Evolutionary conservation across 2,329 filamentous ascomycete species (phyloP).

Genomic region (Trichoderma arundinaceum): DNA sequence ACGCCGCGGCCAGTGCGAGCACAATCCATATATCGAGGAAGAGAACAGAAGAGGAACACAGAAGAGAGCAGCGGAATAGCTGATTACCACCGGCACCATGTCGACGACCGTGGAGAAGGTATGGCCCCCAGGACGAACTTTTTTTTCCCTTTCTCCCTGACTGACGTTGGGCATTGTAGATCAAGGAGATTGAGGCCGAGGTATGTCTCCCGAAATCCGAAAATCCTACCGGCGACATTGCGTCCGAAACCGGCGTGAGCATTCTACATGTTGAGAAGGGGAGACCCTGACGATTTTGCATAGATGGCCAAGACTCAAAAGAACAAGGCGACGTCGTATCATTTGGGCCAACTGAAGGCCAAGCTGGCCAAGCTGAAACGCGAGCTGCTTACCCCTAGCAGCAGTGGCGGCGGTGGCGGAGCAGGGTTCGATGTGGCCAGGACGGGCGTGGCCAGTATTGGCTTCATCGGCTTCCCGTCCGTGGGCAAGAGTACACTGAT

Average conservation of each 20-base stretch:
- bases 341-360: conserved; percentile 95
- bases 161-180: conserved; percentile 58
- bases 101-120: conserved; percentile 98
- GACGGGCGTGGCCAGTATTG: conserved; percentile 95
- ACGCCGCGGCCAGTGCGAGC: background rate
- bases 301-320: conserved; percentile 97
- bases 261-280: background rate
- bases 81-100: conserved; percentile 64
- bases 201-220: conserved; percentile 56
- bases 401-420: conserved; percentile 83
- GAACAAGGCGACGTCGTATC: conserved; percentile 93
- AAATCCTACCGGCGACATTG: background rate
- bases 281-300: conserved; percentile 32
- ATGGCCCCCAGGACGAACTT: conserved; percentile 4
- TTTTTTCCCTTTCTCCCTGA: background rate
- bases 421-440: conserved; percentile 96
- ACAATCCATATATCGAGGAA: background rate
- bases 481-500: conserved; percentile 98
- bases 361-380: conserved; percentile 98
- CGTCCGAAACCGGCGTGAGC: conserved; percentile 5
- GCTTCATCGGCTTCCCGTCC: conserved; percentile 97
- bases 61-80: background rate
- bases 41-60: background rate
- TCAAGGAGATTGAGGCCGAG: conserved; percentile 96
- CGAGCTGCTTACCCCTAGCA: conserved; percentile 85